Evolutionary conservation across 2,329 filamentous ascomycete genomes (phyloP), one percentile per base, ranked within the genome.

Genomic region (Dothistroma septosporum): DNA sequence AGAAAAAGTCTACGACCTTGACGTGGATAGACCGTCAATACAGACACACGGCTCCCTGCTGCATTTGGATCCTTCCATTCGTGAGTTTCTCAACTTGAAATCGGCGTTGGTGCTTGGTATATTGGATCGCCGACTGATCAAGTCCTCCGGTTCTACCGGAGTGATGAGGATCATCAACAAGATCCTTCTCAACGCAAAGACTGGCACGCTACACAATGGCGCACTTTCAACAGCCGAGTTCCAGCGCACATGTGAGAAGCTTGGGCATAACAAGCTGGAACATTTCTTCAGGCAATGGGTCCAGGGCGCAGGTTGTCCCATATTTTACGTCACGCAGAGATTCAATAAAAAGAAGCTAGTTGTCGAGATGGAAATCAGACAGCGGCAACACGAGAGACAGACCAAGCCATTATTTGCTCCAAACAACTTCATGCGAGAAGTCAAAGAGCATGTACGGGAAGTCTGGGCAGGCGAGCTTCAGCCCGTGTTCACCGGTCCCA

Each of bases 301-400:
- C 0, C 85, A 88, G 64, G 88, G 90, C 11, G 87, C 91, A 16
- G 95, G 95, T 0, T 97, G 92, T 69, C 94, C 95, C 0, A 85
- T 87, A 47, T 96, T 99, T 68, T 83, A 88, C 53, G 90, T 96
- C 53, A 89, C 87, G 44, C 92, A 96, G 66, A 85, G 88, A 19
- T 99, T 99, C 78, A 99, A 99, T 73, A 97, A 97, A 79, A 99
- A 99, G 79, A 90, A 95, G 68, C 82, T 97, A 4, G 92, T 93
- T 31, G 91, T 99, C 1, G 92, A 97, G 75, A 89, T 99, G 81
- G 88, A 86, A 10, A 90, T 99, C 65, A 85, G 84, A 55, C 95
- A 99, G 75, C 84, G 85, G 0, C 91, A 89, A 72, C 78, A 76
- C 8, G 79, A 83, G 32, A 81, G 87, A 63, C 77, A 80, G 46